Evolutionary conservation across 352 stramenopile genomes (phyloP), one percentile per base, ranked within the genome.

Genomic region (Phytophthora agathidicida): DNA sequence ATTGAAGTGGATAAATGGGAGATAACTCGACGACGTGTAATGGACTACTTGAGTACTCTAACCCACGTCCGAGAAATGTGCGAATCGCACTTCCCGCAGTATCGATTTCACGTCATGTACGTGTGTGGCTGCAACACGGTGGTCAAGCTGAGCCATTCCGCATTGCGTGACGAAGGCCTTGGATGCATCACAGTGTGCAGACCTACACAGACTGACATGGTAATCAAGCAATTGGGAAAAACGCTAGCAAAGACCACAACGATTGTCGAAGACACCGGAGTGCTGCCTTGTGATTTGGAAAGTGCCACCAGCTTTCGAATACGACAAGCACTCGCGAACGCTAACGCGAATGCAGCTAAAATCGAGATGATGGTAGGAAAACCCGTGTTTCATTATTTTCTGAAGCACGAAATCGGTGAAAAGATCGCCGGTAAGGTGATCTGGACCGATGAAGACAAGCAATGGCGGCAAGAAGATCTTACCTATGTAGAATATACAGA

Each of bases 1-100:
- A 91, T 93, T 46, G 77, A 93, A 60, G 80, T 87, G n/a, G 80
- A 93, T 65, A 93, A 91, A 55, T 89, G 83, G 81, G 83, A 91
- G 60, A 91, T 91, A 57, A 93, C 80, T 59, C 70, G 83, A 7
- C 58, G 83, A 5, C 65, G 83, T 16, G 83, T 93, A 37, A 59
- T 90, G 19, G 80, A 93, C 54, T 93, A 93, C 50, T 69, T 91
- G 23, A 91, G 79, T 41, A 91, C 79, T 26, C 60, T 93, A 42
- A 87, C 68, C 1, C 83, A 92, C 49, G 73, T 88, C 20, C 70
- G 78, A 26, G 80, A 93, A 60, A 89, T 91, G 73, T 93, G 83
- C 39, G 75, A 91, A 32, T 57, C 71, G 11, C 79, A 91, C 28
- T 93, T 93, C 36, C 50, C 68, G 0, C 48, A 61, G 1, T 80